These are phyloP conservation scores for Didymella segeticola DNA, from an alignment of 2,329 filamentous ascomycete genomes.

Conservation along the genomic window DNA sequence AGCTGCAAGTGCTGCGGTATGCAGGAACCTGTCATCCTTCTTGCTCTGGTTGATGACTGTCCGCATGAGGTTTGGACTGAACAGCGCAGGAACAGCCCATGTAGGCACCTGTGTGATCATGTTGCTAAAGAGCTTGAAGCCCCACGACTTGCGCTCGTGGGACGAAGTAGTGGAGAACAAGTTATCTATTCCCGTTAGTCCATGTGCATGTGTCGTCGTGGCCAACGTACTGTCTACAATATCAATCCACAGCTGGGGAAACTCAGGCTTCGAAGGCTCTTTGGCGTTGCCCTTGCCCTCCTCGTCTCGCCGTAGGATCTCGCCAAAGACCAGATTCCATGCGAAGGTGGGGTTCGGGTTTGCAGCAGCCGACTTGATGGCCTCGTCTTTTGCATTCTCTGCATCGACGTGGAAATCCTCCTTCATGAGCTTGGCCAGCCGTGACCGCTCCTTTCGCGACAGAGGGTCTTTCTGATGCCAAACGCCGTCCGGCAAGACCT, in stretches of 20 bases:
- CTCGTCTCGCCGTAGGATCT: constrained; percentile 39
- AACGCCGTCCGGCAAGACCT: constrained; percentile 70
- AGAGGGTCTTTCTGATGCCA: constrained; percentile 80
- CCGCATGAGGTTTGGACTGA: constrained; percentile 82
- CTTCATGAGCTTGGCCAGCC: constrained; percentile 78
- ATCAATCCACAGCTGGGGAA: constrained; percentile 83
- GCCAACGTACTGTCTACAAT: constrained; percentile 79
- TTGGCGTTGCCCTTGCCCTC: constrained; percentile 37
- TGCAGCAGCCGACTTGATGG: constrained; percentile 72
- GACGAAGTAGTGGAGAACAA: constrained; percentile 84
- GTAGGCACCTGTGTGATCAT: constrained; percentile 65
- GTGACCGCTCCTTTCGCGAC: constrained; percentile 69
- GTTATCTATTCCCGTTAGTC: constrained; percentile 64
- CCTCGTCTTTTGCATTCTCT: constrained; percentile 53
- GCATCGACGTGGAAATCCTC: constrained; percentile 67
- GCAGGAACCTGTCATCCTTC: constrained; percentile 43
- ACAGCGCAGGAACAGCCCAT: constrained; percentile 65
- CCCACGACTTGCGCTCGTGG: constrained; percentile 88
- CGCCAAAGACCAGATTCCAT: constrained; percentile 79
- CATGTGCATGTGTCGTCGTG: neutral
- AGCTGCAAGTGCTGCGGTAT: constrained; percentile 78
- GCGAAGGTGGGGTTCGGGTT: constrained; percentile 84
- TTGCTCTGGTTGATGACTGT: constrained; percentile 46
- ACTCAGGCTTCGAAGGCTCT: constrained; percentile 53
- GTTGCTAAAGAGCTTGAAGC: constrained; percentile 85